Evolutionary conservation across 495 filamentous ascomycete genomes (phyloP).

Genomic region (Xeromyces bisporus): DNA sequence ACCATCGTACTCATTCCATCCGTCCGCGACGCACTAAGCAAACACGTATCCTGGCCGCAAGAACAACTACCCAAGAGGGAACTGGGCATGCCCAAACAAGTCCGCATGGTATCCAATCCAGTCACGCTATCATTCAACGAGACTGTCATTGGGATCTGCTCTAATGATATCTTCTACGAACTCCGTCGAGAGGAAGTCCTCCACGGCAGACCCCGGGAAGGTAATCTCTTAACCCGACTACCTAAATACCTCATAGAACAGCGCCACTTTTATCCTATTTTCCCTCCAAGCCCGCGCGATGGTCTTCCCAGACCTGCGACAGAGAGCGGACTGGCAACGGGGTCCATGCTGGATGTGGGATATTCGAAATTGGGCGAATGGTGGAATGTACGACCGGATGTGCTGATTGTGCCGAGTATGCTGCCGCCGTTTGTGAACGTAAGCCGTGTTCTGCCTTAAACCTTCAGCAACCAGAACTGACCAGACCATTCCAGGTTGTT

Average conservation of each 20-base stretch:
- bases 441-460: no score
- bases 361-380: conserved; percentile 86
- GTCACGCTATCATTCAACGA: conserved; percentile 80
- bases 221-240: conserved; percentile 46
- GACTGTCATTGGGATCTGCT: conserved; percentile 56
- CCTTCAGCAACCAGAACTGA: no score
- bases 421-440: conserved; percentile 80
- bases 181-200: conserved; percentile 61
- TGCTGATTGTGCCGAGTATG: conserved; percentile 68
- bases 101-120: conserved; percentile 68
- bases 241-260: conserved; percentile 68
- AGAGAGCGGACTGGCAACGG: conserved; percentile 43
- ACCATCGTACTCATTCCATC: conserved; percentile 72
- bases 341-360: conserved; percentile 62
- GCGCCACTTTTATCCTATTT: conserved; percentile 76
- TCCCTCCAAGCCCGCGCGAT: conserved; percentile 54
- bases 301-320: conserved; percentile 43
- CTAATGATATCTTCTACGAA: conserved; percentile 69
- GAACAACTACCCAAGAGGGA: conserved; percentile 56
- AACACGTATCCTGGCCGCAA: conserved; percentile 83
- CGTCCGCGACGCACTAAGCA: conserved; percentile 66
- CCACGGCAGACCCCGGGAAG: conserved; percentile 34
- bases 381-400: conserved; percentile 67
- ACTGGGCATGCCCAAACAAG: conserved; percentile 59
- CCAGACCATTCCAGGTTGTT: conserved; percentile 55